Evolutionary conservation across 2,329 filamentous ascomycete species (phyloP), one percentile per base, ranked within the genome.

Genomic region (Elsinoe australis): DNA sequence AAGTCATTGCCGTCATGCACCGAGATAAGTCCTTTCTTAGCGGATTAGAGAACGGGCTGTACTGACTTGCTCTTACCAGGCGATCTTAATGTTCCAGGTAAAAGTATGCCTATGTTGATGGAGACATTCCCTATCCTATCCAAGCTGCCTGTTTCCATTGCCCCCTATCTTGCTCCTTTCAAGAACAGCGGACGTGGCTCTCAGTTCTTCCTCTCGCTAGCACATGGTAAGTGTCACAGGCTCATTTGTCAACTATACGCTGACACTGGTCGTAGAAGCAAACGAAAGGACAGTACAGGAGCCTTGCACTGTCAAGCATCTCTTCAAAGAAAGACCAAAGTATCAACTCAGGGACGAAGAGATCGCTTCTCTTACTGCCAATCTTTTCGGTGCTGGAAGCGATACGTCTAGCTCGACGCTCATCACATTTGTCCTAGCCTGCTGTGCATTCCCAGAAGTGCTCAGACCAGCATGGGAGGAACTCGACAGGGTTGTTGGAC

Each of bases 1-100:
- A 79, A 56, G 76, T 75, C n/a, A 74, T 79, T 50, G 71, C 73
- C 0, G 63, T 75, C 24, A 74, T 79, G 69, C 72, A 80, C 50
- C 67, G 75, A 47, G 75, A 24, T 44, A 29, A 31, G 39, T 28
- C n/a, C 12, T 18, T 31, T 18, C 19, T 31, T 3, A 12, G 3
- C n/a, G 12, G n/a, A 15, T 44, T 14, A 36, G 33, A 29, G 6
- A 6, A n/a, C n/a, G n/a, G n/a, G 6, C 26, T 12, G 26, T 29
- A 36, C 39, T 32, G 9, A 44, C 38, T 44, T 9, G 17, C 24
- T 12, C 6, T 1, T 14, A 44, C 21, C 76, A 1, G 76, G 75
- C 2, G 74, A 77, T 49, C 62, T 79, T 3, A 65, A 67, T 19
- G 65, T 67, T 1, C 63, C 63, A 1, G 58, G 59, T 14, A 71